These are phyloP conservation scores for Cordyceps tenuipes DNA, from an alignment of 2,329 filamentous ascomycete species.

Conservation along the genomic window DNA sequence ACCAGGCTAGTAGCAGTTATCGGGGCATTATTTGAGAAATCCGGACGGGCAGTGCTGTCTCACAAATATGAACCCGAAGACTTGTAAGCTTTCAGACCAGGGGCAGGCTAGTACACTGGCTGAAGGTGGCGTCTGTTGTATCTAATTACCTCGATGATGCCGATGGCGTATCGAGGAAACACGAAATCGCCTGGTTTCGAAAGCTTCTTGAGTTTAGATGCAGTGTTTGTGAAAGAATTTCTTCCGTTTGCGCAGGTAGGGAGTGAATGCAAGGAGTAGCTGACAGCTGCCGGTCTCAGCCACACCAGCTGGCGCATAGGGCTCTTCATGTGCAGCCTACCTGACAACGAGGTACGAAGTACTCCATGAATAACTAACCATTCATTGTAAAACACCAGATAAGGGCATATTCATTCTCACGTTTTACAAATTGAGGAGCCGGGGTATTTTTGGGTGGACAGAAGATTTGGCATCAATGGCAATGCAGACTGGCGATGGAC, in stretches of 20 bases:
- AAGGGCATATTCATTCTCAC: too few species aligned
- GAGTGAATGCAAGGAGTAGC: background rate
- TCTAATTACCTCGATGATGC: background rate
- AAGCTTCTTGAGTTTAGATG: background rate
- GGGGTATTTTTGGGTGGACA: too few species aligned
- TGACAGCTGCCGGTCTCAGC: constrained; percentile 7
- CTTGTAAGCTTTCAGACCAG: background rate
- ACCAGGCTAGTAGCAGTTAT: background rate
- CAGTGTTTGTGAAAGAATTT: background rate
- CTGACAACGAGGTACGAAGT: background rate
- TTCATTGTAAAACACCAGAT: background rate
- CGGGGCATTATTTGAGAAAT: background rate
- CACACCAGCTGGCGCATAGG: background rate
- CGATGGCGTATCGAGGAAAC: background rate
- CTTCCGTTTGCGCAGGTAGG: background rate
- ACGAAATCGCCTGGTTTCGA: background rate
- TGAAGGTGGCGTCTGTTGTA: background rate
- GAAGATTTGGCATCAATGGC: background rate
- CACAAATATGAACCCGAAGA: background rate
- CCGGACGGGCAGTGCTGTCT: background rate
- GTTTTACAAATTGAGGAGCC: too few species aligned
- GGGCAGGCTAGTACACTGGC: background rate
- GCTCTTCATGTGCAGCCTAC: background rate
- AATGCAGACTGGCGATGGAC: background rate
- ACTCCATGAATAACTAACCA: too few species aligned